Conservation (phyloP, 2,329 filamentous ascomycete species). For the Botrytis fragariae region DNA sequence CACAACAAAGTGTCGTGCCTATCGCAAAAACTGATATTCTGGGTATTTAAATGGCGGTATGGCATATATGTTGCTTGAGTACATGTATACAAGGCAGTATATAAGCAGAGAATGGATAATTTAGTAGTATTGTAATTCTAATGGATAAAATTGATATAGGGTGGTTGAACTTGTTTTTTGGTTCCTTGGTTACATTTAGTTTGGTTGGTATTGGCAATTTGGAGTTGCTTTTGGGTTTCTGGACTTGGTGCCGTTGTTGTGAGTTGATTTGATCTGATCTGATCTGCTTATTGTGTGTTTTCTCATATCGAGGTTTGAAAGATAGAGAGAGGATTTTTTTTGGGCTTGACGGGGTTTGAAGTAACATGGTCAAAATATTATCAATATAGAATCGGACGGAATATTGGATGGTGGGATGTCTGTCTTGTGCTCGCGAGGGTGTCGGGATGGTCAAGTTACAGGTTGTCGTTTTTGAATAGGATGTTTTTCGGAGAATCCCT, state of each 20-base stretch:
- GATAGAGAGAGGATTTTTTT: neutral
- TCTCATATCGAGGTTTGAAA: neutral
- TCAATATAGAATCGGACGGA: too few species aligned
- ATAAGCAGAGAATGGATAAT: rapidly evolving
- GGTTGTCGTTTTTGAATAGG: neutral
- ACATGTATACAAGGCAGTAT: too few species aligned
- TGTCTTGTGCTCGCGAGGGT: too few species aligned
- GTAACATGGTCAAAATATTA: rapidly evolving
- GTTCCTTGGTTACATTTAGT: neutral
- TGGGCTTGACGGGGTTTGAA: neutral
- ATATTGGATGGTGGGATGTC: too few species aligned
- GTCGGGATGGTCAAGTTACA: neutral
- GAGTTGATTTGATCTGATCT: neutral
- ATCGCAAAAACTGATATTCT: neutral
- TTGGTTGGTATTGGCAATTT: neutral
- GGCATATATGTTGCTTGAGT: too few species aligned
- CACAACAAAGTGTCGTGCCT: too few species aligned
- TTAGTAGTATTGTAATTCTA: neutral
- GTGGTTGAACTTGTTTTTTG: neutral
- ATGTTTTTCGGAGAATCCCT: neutral
- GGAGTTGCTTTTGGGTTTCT: neutral
- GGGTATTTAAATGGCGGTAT: neutral
- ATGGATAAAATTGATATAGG: neutral
- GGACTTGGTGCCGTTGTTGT: neutral
- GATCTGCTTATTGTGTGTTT: neutral